These are phyloP conservation scores for Globisporangium mamillatum DNA, from an alignment of 352 stramenopile genomes.

Conservation along the genomic window DNA sequence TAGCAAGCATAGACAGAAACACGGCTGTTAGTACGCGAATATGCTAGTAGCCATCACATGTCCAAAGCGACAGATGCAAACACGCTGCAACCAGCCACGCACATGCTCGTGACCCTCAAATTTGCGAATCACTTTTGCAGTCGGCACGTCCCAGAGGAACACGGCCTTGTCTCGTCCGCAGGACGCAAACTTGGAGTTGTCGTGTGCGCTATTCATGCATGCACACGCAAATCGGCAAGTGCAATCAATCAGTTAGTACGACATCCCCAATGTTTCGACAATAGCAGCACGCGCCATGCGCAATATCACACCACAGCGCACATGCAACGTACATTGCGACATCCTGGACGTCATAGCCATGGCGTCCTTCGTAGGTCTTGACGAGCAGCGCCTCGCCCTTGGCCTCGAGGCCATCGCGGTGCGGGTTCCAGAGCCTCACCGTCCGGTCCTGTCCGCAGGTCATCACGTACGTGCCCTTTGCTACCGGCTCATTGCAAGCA, in stretches of 20 bases:
- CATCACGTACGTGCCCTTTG: slow-evolving; percentile 89
- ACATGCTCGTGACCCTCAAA: slow-evolving; percentile 85
- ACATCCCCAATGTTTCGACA: not conserved
- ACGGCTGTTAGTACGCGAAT: not conserved
- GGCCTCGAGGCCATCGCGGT: slow-evolving; percentile 62
- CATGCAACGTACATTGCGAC: slow-evolving; percentile 70
- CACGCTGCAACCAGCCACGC: slow-evolving; percentile 12
- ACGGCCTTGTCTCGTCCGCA: slow-evolving; percentile 84
- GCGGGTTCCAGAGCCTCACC: slow-evolving; percentile 86
- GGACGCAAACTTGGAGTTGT: slow-evolving; percentile 87
- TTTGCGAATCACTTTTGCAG: slow-evolving; percentile 83
- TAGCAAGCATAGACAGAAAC: not conserved
- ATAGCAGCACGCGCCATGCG: not conserved
- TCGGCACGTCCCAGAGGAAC: slow-evolving; percentile 89
- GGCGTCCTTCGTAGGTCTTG: slow-evolving; percentile 82
- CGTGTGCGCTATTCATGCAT: slow-evolving; percentile 42
- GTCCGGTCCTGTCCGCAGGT: slow-evolving; percentile 86
- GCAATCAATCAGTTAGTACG: not conserved
- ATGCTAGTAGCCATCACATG: not conserved
- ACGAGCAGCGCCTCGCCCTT: slow-evolving; percentile 67
- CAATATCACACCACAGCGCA: not conserved
- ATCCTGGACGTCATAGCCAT: slow-evolving; percentile 89
- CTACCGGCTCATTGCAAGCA: slow-evolving; percentile 22
- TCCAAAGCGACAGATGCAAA: not conserved
- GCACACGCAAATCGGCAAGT: not conserved